Percentiles rank a stretch among this genome's conserved stretches.
phyloP scores from a whole-genome alignment of 208 protist genomes.

The Leishmania aethiopica region DNA sequence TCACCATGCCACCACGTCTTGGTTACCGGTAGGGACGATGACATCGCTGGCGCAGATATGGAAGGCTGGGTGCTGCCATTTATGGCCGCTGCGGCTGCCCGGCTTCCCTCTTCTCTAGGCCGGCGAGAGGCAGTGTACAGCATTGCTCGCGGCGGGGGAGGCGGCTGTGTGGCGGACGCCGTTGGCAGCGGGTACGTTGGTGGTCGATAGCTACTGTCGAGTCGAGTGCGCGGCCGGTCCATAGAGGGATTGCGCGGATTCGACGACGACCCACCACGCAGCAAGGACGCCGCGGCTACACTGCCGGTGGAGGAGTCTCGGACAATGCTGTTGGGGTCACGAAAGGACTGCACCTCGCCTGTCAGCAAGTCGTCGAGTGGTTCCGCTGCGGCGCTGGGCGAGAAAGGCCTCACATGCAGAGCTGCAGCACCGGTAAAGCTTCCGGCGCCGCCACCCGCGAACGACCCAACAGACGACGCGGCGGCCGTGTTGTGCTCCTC shows the following conservation, averaged over 20 bases:
- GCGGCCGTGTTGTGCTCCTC: constrained; percentile 20
- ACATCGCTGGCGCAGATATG: neutral
- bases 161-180: constrained; percentile 10
- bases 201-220: constrained; percentile 22
- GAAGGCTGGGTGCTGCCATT: neutral
- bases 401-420: neutral
- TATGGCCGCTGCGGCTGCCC: neutral
- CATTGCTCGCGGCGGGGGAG: constrained; percentile 20
- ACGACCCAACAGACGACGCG: constrained; percentile 13
- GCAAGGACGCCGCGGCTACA: constrained; percentile 3
- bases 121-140: constrained; percentile 15
- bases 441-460: neutral
- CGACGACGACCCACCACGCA: neutral
- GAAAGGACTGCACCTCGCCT: constrained; percentile 74
- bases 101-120: constrained; percentile 4
- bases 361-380: constrained; percentile 58
- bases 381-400: neutral
- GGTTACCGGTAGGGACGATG: neutral
- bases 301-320: constrained; percentile 49
- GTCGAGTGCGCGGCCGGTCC: constrained; percentile 14
- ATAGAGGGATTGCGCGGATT: constrained; percentile 10
- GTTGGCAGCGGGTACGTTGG: constrained; percentile 5
- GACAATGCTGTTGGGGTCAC: constrained; percentile 53
- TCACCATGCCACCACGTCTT: neutral
- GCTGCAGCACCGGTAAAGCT: constrained; percentile 1